Evolutionary conservation across 2,329 filamentous ascomycete species (phyloP), one percentile per base, ranked within the genome.

Genomic region (Colletotrichum sp.): DNA sequence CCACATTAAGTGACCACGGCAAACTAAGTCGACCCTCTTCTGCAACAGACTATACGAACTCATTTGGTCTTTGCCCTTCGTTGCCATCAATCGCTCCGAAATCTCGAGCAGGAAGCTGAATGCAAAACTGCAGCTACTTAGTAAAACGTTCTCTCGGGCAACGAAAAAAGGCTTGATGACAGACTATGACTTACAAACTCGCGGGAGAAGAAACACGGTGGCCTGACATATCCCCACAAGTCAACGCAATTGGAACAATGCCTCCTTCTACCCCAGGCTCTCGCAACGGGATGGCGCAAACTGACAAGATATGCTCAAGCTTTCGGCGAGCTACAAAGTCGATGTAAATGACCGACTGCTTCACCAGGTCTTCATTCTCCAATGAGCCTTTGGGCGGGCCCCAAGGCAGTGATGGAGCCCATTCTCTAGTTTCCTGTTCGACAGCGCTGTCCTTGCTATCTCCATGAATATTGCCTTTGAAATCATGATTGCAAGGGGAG

Each of bases 21-120:
- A 65, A 1, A 65, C 61, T 18, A 0, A 15, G 3, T 27, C 0
- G 34, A 65, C 28, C 43, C 61, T 3, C 8, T 3, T 6, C 2
- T 8, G 30, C 30, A 65, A 65, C n/a, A 2, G 0, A 4, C 55
- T 16, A 27, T 2, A 28, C 2, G 27, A 0, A 48, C 13, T 5
- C 3, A 5, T 10, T 43, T 9, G 43, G n/a, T 7, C n/a, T 13
- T 48, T 48, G 43, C n/a, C 22, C 3, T 0, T 12, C 10, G 4
- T 3, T 0, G 10, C 7, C 0, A 0, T 3, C 25, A 65, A 27
- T 4, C 61, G 34, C 34, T 43, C 43, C 0, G 32, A 15, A 8
- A 65, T 65, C 3, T 65, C 34, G 10, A 43, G 1, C 13, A 65
- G 30, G 3, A 65, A 65, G 8, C 34, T 16, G 22, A 65, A 65